These are phyloP conservation scores for Clitopilus passeckerianus DNA, from an alignment of 768 basidiomycete species.

Conservation along the genomic window DNA sequence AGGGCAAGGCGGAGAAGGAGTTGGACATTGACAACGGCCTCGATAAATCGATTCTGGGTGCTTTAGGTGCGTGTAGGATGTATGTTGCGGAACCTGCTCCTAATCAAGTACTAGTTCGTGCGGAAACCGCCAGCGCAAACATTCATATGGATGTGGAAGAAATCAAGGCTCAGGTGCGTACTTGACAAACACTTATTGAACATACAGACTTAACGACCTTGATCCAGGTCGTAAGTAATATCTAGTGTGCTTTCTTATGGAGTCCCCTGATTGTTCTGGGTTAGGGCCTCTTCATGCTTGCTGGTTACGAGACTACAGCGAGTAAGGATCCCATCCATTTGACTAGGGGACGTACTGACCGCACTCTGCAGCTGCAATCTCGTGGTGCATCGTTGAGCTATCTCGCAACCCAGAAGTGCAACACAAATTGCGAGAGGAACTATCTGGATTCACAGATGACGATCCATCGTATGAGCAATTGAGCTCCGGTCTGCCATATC, in stretches of 20 bases:
- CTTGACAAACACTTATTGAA: too few relatives aligned
- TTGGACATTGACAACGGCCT: neutral
- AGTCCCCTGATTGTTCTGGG: too few relatives aligned
- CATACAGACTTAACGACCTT: slow-evolving; percentile 12
- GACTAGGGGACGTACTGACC: neutral
- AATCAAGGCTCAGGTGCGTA: neutral
- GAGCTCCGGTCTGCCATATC: slow-evolving; percentile 23
- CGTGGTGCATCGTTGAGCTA: slow-evolving; percentile 60
- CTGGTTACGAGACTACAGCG: slow-evolving; percentile 51
- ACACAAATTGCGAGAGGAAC: slow-evolving; percentile 42
- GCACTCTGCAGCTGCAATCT: slow-evolving; percentile 26
- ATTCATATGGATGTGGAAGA: neutral
- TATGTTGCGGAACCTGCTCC: neutral
- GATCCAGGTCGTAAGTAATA: too few relatives aligned
- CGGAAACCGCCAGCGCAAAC: neutral
- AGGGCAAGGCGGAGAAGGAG: neutral
- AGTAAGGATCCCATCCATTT: too few relatives aligned
- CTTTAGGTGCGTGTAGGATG: neutral
- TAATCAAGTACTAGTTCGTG: too few relatives aligned
- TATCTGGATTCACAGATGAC: slow-evolving; percentile 29
- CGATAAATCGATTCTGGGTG: neutral
- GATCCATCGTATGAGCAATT: slow-evolving; percentile 49
- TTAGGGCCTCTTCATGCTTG: slow-evolving; percentile 15
- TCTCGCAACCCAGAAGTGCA: slow-evolving; percentile 39
- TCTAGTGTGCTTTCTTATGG: too few relatives aligned